Percentiles rank a stretch among this genome's conserved stretches.
Evolutionary conservation across 129 eudicot species (phyloP).

Genomic region (carrot (Daucus carota)): DH1_v3.0 NC_030381.2:46369001-46369500

Average conservation of each 20-base stretch:
- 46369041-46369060: conserved; percentile 66
- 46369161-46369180: conserved; percentile 94
- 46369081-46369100: conserved; percentile 57
- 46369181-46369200: conserved; percentile 95
- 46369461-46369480: too few species aligned
- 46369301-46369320: conserved; percentile 84
- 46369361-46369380: too few species aligned
- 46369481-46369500: too few species aligned
- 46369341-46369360: background rate
- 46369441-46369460: too few species aligned
- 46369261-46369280: conserved; percentile 87
- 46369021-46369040: conserved; percentile 82
- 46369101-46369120: conserved; percentile 62
- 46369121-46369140: conserved; percentile 98
- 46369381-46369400: too few species aligned
- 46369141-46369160: conserved; percentile 75
- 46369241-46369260: conserved; percentile 72
- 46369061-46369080: conserved; percentile 79
- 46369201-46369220: conserved; percentile 79
- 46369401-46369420: too few species aligned
- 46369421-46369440: too few species aligned
- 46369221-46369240: conserved; percentile 55
- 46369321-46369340: background rate
- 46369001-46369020: conserved; percentile 77
- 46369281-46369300: conserved; percentile 65